Base-by-base conservation (phyloP, 2,329 filamentous ascomycete species). In the Trichophyton simii region DNA sequence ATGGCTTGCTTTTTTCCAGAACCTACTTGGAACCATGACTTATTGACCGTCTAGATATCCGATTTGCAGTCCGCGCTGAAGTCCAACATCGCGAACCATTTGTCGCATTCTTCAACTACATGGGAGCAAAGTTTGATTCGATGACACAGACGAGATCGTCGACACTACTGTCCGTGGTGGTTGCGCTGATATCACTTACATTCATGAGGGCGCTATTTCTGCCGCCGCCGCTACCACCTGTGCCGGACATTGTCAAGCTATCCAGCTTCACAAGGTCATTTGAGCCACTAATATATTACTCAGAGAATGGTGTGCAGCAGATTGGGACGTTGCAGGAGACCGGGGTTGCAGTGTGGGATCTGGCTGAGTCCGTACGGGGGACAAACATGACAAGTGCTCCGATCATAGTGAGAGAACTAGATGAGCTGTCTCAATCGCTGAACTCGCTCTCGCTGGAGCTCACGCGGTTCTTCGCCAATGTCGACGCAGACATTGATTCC, bases 241-340 rank as follows among this genome's bases (percentile, higher is more conserved):
- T 88, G 1, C 89, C 89, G 0, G 91, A 96, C 71, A 80, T 97
- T 15, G 87, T 96, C 71, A 96, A 95, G 72, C 87, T 96, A 25
- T 91, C 91, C 3, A 86, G 87, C 59, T 83, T 97, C 66, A 91
- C 91, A 57, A 89, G 89, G 68, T 90, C 90, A 8, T 95, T 96
- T 70, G 92, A 96, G 72, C 92, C 92, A 4, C 81, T 96, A 52
- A 95, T 97, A 64, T 94, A 94, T 77, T 96, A 95, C 71, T 95
- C 91, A 0, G 91, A 96, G 70, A 88, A 91, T 70, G 91, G 91
- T 7, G 86, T 91, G 50, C 83, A 86, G 42, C 91, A 96, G 70
- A 90, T 96, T 46, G 86, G 87, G 62, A 89, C 95, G 65, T 78
- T 97, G 57, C 91, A 95, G 73, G 90, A 94, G 60, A 96, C 91